Conservation (phyloP, 495 filamentous ascomycete species). For the Rhypophila decipiens region DNA sequence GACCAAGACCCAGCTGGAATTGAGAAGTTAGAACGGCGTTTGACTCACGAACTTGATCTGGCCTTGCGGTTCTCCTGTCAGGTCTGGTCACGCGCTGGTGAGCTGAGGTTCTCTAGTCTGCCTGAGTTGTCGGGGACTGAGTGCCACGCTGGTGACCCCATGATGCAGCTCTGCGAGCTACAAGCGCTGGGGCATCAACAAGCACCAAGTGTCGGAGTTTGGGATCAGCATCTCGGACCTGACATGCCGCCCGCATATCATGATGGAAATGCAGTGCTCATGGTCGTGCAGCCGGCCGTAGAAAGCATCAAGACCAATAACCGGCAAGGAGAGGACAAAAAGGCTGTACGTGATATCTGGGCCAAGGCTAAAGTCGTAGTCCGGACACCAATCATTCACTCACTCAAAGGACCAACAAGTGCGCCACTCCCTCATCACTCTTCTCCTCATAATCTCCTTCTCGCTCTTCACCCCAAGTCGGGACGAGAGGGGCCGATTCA, state of each 20-base stretch:
- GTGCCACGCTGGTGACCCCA: background rate
- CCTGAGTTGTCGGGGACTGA: background rate
- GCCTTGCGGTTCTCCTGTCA: constrained; percentile 16
- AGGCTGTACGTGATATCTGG: background rate
- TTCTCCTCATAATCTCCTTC: no score
- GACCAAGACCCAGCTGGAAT: constrained; percentile 9
- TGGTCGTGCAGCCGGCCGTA: constrained; percentile 7
- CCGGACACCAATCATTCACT: background rate
- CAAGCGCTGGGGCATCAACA: constrained; percentile 4
- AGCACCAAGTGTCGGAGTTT: background rate
- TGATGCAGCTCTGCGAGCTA: constrained; percentile 9
- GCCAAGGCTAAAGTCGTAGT: background rate
- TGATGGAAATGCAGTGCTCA: constrained; percentile 8
- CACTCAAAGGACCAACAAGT: background rate
- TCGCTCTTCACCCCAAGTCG: no score
- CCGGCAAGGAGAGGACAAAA: background rate
- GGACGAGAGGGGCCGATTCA: no score
- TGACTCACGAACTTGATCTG: constrained; percentile 6
- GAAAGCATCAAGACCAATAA: background rate
- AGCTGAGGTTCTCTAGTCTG: constrained; percentile 1
- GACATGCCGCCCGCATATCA: background rate
- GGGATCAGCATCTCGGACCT: background rate
- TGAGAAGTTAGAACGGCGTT: constrained; percentile 7
- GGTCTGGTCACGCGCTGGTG: constrained; percentile 10
- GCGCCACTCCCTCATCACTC: no score